phyloP scores from a whole-genome alignment of 495 filamentous ascomycete genomes.

The Tuber borchii region DNA sequence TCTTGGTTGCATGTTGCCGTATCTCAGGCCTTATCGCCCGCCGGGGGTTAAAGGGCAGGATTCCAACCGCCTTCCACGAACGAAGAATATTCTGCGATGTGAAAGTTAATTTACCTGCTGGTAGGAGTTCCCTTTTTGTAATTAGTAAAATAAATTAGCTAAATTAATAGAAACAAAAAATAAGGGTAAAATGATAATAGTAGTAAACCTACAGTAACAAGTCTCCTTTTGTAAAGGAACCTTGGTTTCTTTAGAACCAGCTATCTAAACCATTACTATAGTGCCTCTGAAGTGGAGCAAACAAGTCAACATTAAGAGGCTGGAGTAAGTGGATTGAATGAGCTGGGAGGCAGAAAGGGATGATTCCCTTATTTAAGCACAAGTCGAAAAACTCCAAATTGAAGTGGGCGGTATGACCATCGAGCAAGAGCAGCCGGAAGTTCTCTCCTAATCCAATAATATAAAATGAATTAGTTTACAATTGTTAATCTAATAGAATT shows the following conservation, averaged over 20 bases:
- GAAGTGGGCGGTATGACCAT: background rate
- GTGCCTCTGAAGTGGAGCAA: background rate
- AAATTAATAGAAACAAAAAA: background rate
- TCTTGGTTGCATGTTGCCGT: background rate
- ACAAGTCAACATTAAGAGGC: constrained; percentile 16
- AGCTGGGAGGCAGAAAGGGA: background rate
- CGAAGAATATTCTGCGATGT: background rate
- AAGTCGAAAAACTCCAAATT: background rate
- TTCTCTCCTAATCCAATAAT: background rate
- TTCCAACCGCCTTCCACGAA: too few relatives aligned
- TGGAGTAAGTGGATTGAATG: background rate
- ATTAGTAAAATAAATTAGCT: background rate
- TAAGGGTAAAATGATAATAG: background rate
- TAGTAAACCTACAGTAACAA: background rate
- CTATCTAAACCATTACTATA: background rate
- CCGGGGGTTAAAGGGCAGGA: too few relatives aligned
- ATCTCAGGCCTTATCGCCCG: background rate
- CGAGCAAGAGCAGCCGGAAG: background rate
- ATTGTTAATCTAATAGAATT: background rate
- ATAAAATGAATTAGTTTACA: background rate
- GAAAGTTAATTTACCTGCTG: background rate
- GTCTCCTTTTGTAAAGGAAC: background rate
- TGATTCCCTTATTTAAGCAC: background rate
- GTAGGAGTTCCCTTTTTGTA: background rate
- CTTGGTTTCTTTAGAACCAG: background rate